Evolutionary conservation across 257 asterid genomes (phyloP).

Genomic region (Solanum sitiens): DNA sequence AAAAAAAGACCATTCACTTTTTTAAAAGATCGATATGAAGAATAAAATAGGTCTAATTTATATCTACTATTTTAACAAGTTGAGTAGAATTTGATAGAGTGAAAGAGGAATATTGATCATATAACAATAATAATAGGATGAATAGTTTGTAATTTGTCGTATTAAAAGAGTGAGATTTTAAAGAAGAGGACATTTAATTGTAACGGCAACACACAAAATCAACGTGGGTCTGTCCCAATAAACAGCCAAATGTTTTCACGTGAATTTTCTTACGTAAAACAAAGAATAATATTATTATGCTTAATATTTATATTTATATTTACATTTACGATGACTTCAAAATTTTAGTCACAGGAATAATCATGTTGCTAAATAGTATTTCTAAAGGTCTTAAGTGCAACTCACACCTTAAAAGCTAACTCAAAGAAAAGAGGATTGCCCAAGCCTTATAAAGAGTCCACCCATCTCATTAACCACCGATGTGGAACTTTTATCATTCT

Average conservation of each 20-base stretch:
- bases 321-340: not conserved
- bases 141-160: not conserved
- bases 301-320: not conserved
- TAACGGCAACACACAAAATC: not conserved
- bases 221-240: not conserved
- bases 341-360: not conserved
- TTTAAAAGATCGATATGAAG: not conserved
- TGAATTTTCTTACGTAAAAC: not conserved
- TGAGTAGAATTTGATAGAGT: not conserved
- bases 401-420: no score
- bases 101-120: not conserved
- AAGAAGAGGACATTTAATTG: not conserved
- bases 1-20: not conserved
- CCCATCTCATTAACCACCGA: no score
- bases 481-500: no score
- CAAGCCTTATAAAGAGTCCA: no score
- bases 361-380: not conserved
- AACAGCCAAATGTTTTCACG: not conserved
- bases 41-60: no score
- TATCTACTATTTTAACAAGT: not conserved
- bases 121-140: not conserved
- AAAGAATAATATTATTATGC: not conserved
- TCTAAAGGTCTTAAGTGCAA: not conserved
- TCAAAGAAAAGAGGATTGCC: no score
- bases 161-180: not conserved